Evolutionary conservation across 1,284 basidiomycete species (phyloP).

Genomic region (Cystobasidium pallidum): DNA sequence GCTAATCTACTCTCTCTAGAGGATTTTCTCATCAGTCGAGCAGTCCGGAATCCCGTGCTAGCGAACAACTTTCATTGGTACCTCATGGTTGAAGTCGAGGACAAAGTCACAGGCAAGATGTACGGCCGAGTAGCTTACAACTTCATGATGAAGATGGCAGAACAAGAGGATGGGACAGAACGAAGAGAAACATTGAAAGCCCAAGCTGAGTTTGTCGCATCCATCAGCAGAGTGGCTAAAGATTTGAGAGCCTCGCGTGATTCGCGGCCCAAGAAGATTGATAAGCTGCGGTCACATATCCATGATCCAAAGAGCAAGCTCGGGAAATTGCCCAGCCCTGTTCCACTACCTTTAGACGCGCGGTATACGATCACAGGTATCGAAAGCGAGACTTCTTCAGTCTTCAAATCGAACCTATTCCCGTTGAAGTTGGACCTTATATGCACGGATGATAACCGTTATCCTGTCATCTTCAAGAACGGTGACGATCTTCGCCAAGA

Average conservation of each 20-base stretch:
- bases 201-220: conserved; percentile 83
- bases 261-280: conserved; percentile 92
- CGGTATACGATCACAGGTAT: conserved; percentile 79
- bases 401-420: conserved; percentile 97
- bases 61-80: conserved; percentile 98
- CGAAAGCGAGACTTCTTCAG: conserved; percentile 83
- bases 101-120: conserved; percentile 83
- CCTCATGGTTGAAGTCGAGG: conserved; percentile 87
- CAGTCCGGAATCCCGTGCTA: conserved; percentile 77
- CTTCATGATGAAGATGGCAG: conserved; percentile 81
- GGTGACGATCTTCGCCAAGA: conserved; percentile 98
- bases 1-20: conserved; percentile 65
- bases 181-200: conserved; percentile 77
- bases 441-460: conserved; percentile 61
- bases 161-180: conserved; percentile 68
- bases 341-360: conserved; percentile 88
- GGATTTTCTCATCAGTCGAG: conserved; percentile 85
- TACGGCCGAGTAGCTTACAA: conserved; percentile 85
- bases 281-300: conserved; percentile 81
- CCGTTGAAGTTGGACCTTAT: conserved; percentile 90
- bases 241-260: conserved; percentile 90
- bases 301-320: conserved; percentile 82
- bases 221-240: conserved; percentile 77
- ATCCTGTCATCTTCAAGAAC: conserved; percentile 94
- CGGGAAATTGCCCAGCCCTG: conserved; percentile 67